phyloP scores from a whole-genome alignment of 2,329 filamentous ascomycete species.

The Hypocrella siamensis region DNA sequence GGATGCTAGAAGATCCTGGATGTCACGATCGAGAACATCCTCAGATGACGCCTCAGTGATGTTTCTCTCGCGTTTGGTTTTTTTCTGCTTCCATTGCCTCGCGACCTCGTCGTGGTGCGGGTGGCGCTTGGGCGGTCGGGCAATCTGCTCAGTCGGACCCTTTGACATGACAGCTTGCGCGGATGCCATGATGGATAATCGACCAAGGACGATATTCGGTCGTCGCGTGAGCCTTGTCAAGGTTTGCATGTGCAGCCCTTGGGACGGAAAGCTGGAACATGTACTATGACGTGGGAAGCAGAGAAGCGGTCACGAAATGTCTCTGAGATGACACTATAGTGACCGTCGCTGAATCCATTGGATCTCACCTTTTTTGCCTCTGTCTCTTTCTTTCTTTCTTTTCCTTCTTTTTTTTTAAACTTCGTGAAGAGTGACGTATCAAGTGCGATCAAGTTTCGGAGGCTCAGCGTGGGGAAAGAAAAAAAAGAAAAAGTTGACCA shows the following conservation, averaged over 20 bases:
- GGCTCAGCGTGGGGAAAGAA: background rate
- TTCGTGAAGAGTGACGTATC: too few relatives aligned
- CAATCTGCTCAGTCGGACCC: conserved; percentile 2
- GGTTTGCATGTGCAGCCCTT: too few relatives aligned
- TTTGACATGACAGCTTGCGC: conserved; percentile 1
- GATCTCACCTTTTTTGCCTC: too few relatives aligned
- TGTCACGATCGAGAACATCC: conserved; percentile 49
- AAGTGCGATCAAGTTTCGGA: background rate
- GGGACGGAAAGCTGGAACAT: background rate
- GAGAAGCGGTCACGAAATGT: background rate
- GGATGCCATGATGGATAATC: conserved; percentile 5
- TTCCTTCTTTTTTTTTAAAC: too few relatives aligned
- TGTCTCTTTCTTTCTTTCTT: too few relatives aligned
- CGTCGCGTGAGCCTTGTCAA: too few relatives aligned
- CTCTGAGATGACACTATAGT: too few relatives aligned
- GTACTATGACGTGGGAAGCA: background rate
- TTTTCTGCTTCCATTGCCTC: conserved; percentile 24
- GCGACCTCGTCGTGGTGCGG: conserved; percentile 1
- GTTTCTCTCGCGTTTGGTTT: conserved; percentile 41
- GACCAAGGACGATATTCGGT: background rate
- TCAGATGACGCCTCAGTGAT: conserved; percentile 48
- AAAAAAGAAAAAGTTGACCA: conserved; percentile 1
- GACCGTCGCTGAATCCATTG: too few relatives aligned
- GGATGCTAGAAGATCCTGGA: conserved; percentile 36
- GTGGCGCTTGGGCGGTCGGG: conserved; percentile 1